A percentile compares a stretch with the other conserved stretches of the same genome.
phyloP scores from a whole-genome alignment of 164 flowering plant genomes.

The Pachysandra terminalis region DNA sequence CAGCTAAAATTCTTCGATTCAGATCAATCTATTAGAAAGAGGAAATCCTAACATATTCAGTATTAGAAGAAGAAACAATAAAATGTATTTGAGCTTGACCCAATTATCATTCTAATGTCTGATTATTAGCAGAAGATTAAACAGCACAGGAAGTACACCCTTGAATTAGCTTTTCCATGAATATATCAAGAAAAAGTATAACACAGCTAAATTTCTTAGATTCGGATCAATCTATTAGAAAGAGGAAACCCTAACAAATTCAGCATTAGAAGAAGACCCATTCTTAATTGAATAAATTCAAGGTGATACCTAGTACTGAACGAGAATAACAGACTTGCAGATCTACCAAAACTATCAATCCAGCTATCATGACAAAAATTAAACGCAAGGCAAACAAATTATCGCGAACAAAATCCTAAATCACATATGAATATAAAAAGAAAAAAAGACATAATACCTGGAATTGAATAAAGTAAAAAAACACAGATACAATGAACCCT shows the following conservation, averaged over 20 bases:
- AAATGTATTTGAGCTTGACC: neutral
- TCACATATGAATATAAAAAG: neutral
- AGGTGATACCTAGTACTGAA: neutral
- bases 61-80: too few species aligned
- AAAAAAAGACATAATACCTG: neutral
- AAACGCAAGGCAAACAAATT: neutral
- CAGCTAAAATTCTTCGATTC: too few species aligned
- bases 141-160: neutral
- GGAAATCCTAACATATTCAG: too few species aligned
- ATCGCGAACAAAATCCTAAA: neutral
- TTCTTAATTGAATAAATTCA: neutral
- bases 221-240: neutral
- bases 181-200: too few species aligned
- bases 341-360: neutral
- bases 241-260: too few species aligned
- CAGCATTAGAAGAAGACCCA: too few species aligned
- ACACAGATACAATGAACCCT: conserved; percentile 9
- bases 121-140: neutral
- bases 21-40: neutral
- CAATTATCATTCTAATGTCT: neutral
- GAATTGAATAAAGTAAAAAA: neutral
- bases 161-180: neutral
- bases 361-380: neutral
- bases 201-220: neutral
- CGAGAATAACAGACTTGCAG: neutral